Evolutionary conservation across 306 rosid species (phyloP).

Genomic region (Mimosa pudica): DNA sequence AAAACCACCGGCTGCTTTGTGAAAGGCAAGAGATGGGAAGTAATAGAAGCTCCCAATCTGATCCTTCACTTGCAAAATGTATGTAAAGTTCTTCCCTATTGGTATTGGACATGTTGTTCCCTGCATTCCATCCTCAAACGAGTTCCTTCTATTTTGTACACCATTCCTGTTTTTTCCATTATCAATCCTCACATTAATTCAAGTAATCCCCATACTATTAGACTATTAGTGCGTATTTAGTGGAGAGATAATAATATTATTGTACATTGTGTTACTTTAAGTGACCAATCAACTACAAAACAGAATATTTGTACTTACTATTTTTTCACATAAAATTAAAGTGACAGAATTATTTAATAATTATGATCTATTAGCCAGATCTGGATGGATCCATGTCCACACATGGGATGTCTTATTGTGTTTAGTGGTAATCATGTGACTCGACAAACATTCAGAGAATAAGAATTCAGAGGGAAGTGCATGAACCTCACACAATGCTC

Average conservation of each 20-base stretch:
- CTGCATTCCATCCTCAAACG: slow-evolving; percentile 77
- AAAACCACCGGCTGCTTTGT: slow-evolving; percentile 95
- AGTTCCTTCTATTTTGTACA: slow-evolving; percentile 82
- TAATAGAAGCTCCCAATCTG: slow-evolving; percentile 94
- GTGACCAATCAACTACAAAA: neutral
- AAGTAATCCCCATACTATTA: neutral
- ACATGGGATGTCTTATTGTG: slow-evolving; percentile 31
- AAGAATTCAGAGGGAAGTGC: neutral
- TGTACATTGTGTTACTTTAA: neutral
- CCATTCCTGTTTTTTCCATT: slow-evolving; percentile 61
- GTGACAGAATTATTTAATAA: neutral
- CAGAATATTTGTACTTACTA: no score
- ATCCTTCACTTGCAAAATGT: slow-evolving; percentile 93
- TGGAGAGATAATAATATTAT: neutral
- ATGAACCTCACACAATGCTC: neutral
- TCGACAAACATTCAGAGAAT: neutral
- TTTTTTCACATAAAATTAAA: neutral
- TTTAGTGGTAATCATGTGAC: neutral
- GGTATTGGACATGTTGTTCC: slow-evolving; percentile 98
- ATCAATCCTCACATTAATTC: neutral
- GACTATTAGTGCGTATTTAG: neutral
- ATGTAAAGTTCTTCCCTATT: slow-evolving; percentile 80
- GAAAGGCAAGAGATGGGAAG: slow-evolving; percentile 89
- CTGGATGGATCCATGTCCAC: slow-evolving; percentile 35
- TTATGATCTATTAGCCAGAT: slow-evolving; percentile 27